Base-by-base conservation (phyloP, 2,329 filamentous ascomycete genomes). In the Colletotrichum tanaceti region DNA sequence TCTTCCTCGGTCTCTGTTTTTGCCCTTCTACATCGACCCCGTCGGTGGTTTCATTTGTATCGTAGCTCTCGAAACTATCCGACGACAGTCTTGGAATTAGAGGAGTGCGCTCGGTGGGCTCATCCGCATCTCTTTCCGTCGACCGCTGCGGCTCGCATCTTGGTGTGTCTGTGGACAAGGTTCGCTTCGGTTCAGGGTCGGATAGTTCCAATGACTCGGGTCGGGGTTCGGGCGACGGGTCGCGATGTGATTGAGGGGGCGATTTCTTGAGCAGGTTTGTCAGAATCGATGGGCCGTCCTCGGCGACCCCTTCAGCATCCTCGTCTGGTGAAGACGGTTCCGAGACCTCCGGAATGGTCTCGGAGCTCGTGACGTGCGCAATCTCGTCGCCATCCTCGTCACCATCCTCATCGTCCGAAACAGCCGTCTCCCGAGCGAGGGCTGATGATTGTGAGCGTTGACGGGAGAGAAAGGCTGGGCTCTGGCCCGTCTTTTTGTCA, bases 331-430 rank as follows among this genome's bases (percentile, higher is more conserved):
- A 85, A 11, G 83, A 79, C 6, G 86, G 83, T 74, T 91, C 89
- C 6, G 86, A 87, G 32, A 89, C 84, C 75, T 92, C 90, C 58
- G 83, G 77, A 63, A 92, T 91, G 5, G 83, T 83, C 46, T 86
- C 82, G 10, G 84, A 81, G 20, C 78, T 77, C 41, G 71, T 71
- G 64, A 71, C 73, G 20, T 66, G 62, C 16, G 50, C 38, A 41
- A 67, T 47, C 39, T 50, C 60, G 16, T 49, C 49, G 5, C 49
- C 49, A 9, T 35, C 57, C 20, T 70, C 72, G 43, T 73, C 73
- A 44, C 75, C 71, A 43, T 73, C 73, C 53, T 75, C 71, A 35
- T 67, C 65, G 10, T 79, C 77, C 32, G 74, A 74, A 18, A 71
- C 68, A 20, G 73, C 68, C 24, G 72, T 66, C 41, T 77, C 73